Conservation (phyloP, 2,329 filamentous ascomycete species). For the Botryosphaeria dothidea region DNA sequence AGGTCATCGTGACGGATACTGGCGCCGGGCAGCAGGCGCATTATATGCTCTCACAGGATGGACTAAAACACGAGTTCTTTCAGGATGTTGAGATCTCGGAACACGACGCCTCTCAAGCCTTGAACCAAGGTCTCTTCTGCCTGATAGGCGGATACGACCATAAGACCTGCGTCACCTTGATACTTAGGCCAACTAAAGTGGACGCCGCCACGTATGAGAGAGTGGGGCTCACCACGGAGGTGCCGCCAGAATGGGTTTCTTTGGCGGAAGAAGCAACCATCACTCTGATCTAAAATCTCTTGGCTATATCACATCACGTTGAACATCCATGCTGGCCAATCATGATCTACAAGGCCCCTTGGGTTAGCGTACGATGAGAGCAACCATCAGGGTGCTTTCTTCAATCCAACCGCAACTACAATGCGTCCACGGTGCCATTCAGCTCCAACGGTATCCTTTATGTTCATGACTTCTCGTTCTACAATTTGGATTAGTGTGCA, state of each 20-base stretch:
- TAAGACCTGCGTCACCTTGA: not conserved
- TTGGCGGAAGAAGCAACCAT: not conserved
- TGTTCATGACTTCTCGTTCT: too few species aligned
- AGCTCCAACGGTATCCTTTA: too few species aligned
- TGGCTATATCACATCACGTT: too few species aligned
- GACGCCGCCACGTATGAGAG: not conserved
- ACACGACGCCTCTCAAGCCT: not conserved
- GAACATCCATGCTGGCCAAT: too few species aligned
- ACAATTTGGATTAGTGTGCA: too few species aligned
- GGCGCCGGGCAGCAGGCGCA: not conserved
- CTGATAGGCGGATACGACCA: not conserved
- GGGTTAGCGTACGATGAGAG: too few species aligned
- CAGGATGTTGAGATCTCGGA: not conserved
- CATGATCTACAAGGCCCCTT: too few species aligned
- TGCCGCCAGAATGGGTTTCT: not conserved
- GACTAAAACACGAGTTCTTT: not conserved
- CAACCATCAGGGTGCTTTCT: too few species aligned
- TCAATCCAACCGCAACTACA: too few species aligned
- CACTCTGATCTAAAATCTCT: not conserved
- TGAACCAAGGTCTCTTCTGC: not conserved
- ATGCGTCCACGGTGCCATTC: too few species aligned
- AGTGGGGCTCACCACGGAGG: not conserved
- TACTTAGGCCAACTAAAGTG: not conserved
- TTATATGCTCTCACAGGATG: not conserved
- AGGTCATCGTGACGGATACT: not conserved